These are phyloP conservation scores for Lactarius vividus DNA, from an alignment of 768 basidiomycete species.

Conservation along the genomic window DNA sequence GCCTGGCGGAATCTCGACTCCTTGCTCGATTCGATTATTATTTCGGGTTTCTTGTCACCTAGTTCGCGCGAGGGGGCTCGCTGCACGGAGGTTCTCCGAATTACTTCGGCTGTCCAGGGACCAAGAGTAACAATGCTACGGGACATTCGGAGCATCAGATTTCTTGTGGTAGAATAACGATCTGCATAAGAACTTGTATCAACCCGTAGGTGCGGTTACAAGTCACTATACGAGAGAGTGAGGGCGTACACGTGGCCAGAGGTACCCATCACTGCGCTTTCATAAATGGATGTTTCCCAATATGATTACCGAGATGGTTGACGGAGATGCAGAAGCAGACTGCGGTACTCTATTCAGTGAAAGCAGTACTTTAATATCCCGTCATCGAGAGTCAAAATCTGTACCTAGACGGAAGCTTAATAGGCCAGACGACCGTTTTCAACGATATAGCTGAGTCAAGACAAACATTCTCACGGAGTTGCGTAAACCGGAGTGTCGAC, in stretches of 20 bases:
- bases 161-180: neutral
- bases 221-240: neutral
- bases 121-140: no score
- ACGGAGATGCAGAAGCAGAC: neutral
- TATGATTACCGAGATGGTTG: neutral
- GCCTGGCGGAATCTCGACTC: no score
- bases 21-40: no score
- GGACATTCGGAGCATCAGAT: neutral
- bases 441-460: neutral
- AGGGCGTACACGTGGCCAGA: neutral
- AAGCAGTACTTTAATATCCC: no score
- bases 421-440: no score
- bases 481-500: neutral
- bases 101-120: no score
- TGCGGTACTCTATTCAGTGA: neutral
- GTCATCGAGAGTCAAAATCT: no score
- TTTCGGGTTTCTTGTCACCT: no score
- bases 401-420: no score
- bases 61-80: no score
- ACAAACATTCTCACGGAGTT: slow-evolving; percentile 11
- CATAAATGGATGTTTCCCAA: neutral
- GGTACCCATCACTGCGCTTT: neutral
- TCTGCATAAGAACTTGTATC: neutral
- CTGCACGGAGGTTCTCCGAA: no score
- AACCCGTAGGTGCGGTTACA: neutral